Evolutionary conservation across 306 rosid genomes (phyloP), one percentile per base, ranked within the genome.

Genomic region (Corylus avellana): DNA sequence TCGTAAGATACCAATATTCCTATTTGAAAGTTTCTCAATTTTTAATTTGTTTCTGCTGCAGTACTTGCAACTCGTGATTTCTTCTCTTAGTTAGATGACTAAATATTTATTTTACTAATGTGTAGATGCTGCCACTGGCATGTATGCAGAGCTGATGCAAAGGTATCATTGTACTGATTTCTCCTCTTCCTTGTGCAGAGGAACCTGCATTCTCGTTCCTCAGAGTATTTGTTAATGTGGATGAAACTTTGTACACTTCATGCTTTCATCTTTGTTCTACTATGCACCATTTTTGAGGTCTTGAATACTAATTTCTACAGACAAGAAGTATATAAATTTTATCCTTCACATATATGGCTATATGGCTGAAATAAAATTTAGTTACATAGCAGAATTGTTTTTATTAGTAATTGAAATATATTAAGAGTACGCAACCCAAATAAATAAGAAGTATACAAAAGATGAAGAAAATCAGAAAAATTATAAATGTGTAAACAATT

Each of bases 51-150:
- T 50, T 22, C 14, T 66, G 68, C 55, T 59, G 47, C 17, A 58
- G 18, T 70, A 50, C 75, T 79, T 66, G 57, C 75, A 73, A 18
- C 29, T 4, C 18, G 50, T 74, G 32, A 20, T 27, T 79, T 79
- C 11, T 29, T 56, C 16, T 46, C 66, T 51, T 69, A 53, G 51
- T 39, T 73, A 16, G 57, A 76, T 81, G 70, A 17, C 79, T 85
- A n/a, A 39, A 25, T 53, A 50, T 76, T 76, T 20, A 63, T 29
- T 61, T 73, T 55, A 55, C 55, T 55, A 72, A 56, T 48, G 73
- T 79, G 86, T 91, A 94, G 97, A 94, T 85, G 97, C 97, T 84
- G 93, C 98, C 69, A 94, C 97, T 7, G 93, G 97, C 79, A 76
- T 91, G 90, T 94, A 91, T 63, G 95, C 97, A 7, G 92, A 92